phyloP scores from a whole-genome alignment of 2,329 filamentous ascomycete genomes.

The Fusarium illudens region DNA sequence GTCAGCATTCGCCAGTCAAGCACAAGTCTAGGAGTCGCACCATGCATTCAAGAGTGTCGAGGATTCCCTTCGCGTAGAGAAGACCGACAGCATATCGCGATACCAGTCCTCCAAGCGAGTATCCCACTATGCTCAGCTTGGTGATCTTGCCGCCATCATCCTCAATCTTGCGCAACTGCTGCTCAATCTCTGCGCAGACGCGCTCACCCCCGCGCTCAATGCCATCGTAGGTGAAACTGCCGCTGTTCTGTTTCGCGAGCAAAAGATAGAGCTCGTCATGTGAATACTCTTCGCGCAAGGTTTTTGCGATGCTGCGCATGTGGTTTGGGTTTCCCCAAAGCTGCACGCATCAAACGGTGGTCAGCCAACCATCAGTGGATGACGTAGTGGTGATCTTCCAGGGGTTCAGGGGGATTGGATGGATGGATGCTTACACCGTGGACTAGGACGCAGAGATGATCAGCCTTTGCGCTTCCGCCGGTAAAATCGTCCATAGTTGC shows the following conservation, averaged over 20 bases:
- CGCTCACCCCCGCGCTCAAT: conserved; percentile 74
- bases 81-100: conserved; percentile 87
- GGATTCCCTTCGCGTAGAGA: conserved; percentile 79
- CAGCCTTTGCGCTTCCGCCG: conserved; percentile 62
- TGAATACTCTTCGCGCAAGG: conserved; percentile 67
- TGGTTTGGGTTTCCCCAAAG: conserved; percentile 84
- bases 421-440: conserved; percentile 68
- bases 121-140: conserved; percentile 88
- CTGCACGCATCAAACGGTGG: conserved; percentile 46
- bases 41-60: conserved; percentile 82
- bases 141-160: conserved; percentile 73
- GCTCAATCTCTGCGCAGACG: conserved; percentile 72
- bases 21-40: conserved; percentile 51
- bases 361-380: conserved; percentile 38
- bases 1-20: conserved; percentile 15
- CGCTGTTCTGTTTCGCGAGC: conserved; percentile 75
- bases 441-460: conserved; percentile 80
- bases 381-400: conserved; percentile 21
- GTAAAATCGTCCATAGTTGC: conserved; percentile 47
- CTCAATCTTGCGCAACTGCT: conserved; percentile 65
- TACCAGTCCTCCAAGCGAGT: conserved; percentile 88
- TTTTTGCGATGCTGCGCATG: conserved; percentile 72
- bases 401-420: conserved; percentile 18
- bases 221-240: conserved; percentile 76
- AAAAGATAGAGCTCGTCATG: conserved; percentile 74